Evolutionary conservation across 2,329 filamentous ascomycete species (phyloP).

Genomic region (Colletotrichum sp.): DNA sequence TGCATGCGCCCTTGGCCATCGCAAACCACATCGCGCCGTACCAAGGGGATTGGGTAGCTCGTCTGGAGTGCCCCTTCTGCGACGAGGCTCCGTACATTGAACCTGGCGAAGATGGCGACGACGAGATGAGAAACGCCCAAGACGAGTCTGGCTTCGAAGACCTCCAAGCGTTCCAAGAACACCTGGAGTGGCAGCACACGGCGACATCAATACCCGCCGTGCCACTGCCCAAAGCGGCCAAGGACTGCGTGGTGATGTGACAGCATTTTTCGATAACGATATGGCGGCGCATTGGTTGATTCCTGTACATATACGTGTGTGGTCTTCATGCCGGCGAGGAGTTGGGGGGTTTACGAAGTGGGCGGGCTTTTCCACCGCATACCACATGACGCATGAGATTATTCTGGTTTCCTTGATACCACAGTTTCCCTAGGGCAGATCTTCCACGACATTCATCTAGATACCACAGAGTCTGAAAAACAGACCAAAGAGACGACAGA

Average conservation of each 20-base stretch:
- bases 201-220: constrained; percentile 39
- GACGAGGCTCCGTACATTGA: constrained; percentile 52
- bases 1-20: constrained; percentile 63
- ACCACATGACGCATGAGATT: constrained; percentile 6
- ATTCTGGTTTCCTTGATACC: constrained; percentile 4
- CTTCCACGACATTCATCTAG: neutral
- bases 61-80: constrained; percentile 61
- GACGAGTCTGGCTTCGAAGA: constrained; percentile 55
- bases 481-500: neutral
- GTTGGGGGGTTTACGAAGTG: constrained; percentile 1
- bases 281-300: constrained; percentile 3
- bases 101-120: constrained; percentile 53
- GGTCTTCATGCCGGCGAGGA: constrained; percentile 10
- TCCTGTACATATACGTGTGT: neutral
- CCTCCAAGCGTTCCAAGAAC: constrained; percentile 54
- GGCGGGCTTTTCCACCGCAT: neutral
- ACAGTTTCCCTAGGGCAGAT: neutral
- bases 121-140: constrained; percentile 52
- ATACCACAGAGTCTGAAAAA: neutral
- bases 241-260: constrained; percentile 55
- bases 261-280: neutral
- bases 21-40: constrained; percentile 61
- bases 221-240: constrained; percentile 32
- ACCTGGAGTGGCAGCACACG: constrained; percentile 63
- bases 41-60: constrained; percentile 56